phyloP scores from a whole-genome alignment of 2,329 filamentous ascomycete species.

The Arthroderma sp. region DNA sequence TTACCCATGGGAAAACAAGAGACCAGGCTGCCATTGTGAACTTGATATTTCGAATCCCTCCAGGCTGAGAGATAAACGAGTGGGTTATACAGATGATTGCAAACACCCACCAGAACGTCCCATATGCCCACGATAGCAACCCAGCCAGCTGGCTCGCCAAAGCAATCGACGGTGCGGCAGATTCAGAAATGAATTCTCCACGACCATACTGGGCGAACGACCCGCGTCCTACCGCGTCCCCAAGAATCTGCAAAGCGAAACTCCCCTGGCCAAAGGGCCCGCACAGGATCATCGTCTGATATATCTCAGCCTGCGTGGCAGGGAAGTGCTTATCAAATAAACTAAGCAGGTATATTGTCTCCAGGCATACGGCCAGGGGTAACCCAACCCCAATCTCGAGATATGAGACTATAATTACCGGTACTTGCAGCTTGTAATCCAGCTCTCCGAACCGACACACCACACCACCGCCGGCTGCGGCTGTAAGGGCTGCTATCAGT shows the following conservation, averaged over 20 bases:
- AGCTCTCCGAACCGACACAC: conserved; percentile 21
- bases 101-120: conserved; percentile 32
- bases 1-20: conserved; percentile 29
- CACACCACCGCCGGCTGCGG: conserved; percentile 26
- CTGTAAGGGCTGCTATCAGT: conserved; percentile 27
- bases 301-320: conserved; percentile 15
- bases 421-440: conserved; percentile 20
- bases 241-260: conserved; percentile 28
- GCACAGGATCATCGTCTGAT: conserved; percentile 30
- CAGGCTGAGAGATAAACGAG: conserved; percentile 14
- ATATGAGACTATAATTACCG: conserved; percentile 30
- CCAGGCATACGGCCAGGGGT: conserved; percentile 20
- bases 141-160: conserved; percentile 26
- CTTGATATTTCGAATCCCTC: conserved; percentile 11
- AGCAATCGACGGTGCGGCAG: conserved; percentile 21
- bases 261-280: conserved; percentile 29
- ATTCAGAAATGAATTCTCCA: conserved; percentile 21
- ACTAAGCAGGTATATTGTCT: conserved; percentile 22
- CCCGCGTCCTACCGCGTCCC: conserved; percentile 19
- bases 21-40: conserved; percentile 25
- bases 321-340: conserved; percentile 18
- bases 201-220: conserved; percentile 23
- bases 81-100: conserved; percentile 24
- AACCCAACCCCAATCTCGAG: conserved; percentile 26
- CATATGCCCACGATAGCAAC: conserved; percentile 28